Evolutionary conservation across 1,139 yeast genomes (phyloP), one percentile per base, ranked within the genome.

Genomic region (Geotrichum macrosporum): DNA sequence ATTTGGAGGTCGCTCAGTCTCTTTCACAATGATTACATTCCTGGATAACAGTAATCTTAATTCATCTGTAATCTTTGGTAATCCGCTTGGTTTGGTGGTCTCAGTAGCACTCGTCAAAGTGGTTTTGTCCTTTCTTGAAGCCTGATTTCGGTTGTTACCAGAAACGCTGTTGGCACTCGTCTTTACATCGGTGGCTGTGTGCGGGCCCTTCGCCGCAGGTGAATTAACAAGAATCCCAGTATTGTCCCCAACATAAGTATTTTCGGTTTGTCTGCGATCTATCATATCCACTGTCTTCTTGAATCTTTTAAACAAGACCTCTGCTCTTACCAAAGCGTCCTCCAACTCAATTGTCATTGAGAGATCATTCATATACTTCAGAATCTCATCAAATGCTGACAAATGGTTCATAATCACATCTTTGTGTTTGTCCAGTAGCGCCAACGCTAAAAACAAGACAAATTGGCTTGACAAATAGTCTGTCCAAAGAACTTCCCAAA

Each of bases 401-500:
- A 89, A 71, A 59, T 87, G 84, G 44, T 80, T 78, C 55, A 81
- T 77, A 38, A 92, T 85, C 27, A 85, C 80, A 42, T 83, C 76
- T 58, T 88, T 87, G 64, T 89, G 83, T 58, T 86, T 88, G 59
- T 92, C 94, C 47, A 94, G 73, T 18, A 92, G 81, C 0, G 95
- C 92, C 55, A 92, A 70, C 16, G 95, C 94, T 58, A 92, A 75
- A 60, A 92, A 88, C 38, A 92, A 67, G 57, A 88, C 94, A 63
- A 83, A 88, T 62, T 92, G 97, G 9, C 92, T 80, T 1, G 89
- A 77, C 59, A 84, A 80, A 61, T 70, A 82, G 66, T 92, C 94
- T 0, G 97, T 89, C 82, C 94, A 87, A 50, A 92, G 70, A 1
- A 84, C 80, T 61, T 94, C 97, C 98, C 97, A 92, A 34, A 92